Percentiles rank a stretch among this genome's conserved stretches.
Conservation (phyloP, 2,329 filamentous ascomycete genomes). For the Neonectria faginata region DNA sequence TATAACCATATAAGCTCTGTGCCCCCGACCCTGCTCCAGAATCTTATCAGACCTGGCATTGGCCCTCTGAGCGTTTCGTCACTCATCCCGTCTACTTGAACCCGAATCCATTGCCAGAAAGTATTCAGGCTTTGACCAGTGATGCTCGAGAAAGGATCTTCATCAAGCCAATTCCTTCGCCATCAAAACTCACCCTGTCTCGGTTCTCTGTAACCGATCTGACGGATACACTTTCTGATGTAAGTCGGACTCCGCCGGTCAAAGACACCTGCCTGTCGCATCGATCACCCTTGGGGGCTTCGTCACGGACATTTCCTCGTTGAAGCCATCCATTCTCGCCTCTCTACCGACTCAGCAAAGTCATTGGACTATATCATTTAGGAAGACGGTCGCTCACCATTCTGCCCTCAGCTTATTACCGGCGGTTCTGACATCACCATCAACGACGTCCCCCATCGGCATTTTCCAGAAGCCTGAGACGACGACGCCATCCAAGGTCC, state of each 20-base stretch:
- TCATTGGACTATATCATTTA: constrained; percentile 19
- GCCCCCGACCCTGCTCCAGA: constrained; percentile 30
- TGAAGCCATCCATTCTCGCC: constrained; percentile 28
- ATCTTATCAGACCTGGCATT: constrained; percentile 14
- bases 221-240: constrained; percentile 33
- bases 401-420: constrained; percentile 27
- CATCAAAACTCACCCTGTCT: constrained; percentile 23
- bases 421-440: constrained; percentile 16
- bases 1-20: constrained; percentile 43
- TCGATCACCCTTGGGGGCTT: constrained; percentile 23
- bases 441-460: constrained; percentile 14
- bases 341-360: constrained; percentile 11
- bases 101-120: constrained; percentile 2
- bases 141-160: constrained; percentile 23
- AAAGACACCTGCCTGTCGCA: constrained; percentile 16
- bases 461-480: constrained; percentile 15
- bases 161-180: constrained; percentile 13
- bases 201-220: constrained; percentile 30
- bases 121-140: constrained; percentile 7
- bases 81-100: neutral
- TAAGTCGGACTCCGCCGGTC: constrained; percentile 31
- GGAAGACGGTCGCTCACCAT: constrained; percentile 21
- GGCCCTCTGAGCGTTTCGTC: constrained; percentile 7
- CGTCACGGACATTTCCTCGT: constrained; percentile 25
- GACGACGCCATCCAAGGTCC: constrained; percentile 33